These are phyloP conservation scores for Boeremia lycopersici DNA, from an alignment of 2,329 filamentous ascomycete species.

Conservation along the genomic window DNA sequence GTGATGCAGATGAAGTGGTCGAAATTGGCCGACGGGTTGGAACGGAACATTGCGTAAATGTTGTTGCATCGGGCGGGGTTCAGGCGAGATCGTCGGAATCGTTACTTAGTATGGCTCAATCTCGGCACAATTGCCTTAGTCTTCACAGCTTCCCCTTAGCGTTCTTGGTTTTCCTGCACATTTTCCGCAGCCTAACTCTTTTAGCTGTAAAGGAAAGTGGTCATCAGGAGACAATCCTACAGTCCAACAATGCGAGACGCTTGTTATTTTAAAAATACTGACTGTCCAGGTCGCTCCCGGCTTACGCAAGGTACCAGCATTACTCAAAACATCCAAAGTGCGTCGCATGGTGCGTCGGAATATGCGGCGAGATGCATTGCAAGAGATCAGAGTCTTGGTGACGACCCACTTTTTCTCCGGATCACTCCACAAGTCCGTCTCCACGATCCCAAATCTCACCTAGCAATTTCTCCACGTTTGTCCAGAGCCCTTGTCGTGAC, in stretches of 20 bases:
- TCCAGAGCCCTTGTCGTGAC: constrained; percentile 1
- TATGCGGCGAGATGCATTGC: too few species aligned
- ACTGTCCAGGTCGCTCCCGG: too few species aligned
- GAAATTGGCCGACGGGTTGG: constrained; percentile 7
- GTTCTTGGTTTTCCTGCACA: constrained; percentile 8
- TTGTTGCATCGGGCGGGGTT: constrained; percentile 1
- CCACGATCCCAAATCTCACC: constrained; percentile 13
- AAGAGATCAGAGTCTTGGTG: too few species aligned
- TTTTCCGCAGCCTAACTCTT: constrained; percentile 1
- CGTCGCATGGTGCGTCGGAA: too few species aligned
- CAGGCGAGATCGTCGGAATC: not conserved
- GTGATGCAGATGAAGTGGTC: constrained; percentile 7
- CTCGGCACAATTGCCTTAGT: constrained; percentile 1
- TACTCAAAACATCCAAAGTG: too few species aligned
- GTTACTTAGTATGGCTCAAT: constrained; percentile 15
- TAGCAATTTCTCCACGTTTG: constrained; percentile 3
- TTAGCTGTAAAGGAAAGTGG: not conserved
- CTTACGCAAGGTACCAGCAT: too few species aligned
- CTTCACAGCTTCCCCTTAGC: constrained; percentile 2
- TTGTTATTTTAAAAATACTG: too few species aligned
- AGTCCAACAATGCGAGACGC: too few species aligned
- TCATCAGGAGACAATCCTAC: not conserved
- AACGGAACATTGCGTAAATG: not conserved
- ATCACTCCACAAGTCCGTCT: constrained; percentile 27
- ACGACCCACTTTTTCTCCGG: constrained; percentile 22